Conservation (phyloP, 192 early-diverging fungal genomes). For the Coemansia sp. region DNA sequence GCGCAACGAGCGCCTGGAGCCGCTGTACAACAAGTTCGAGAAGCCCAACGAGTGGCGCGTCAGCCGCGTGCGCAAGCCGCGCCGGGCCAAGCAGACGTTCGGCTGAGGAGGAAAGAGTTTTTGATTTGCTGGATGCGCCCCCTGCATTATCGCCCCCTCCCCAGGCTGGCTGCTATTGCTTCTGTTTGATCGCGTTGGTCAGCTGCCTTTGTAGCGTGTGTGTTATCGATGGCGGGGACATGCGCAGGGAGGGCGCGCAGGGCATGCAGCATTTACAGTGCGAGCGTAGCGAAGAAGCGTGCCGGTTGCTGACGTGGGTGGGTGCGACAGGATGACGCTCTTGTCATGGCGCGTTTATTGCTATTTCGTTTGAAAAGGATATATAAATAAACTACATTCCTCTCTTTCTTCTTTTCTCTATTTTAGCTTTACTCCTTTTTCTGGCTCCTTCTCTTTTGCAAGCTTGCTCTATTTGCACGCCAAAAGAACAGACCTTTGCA, state of each 20-base stretch:
- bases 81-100: slow-evolving; percentile 77
- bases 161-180: background rate
- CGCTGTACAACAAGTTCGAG: slow-evolving; percentile 88
- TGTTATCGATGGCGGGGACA: background rate
- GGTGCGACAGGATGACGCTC: no score
- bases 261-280: background rate
- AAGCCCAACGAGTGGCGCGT: slow-evolving; percentile 97
- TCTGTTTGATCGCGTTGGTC: background rate
- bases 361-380: no score
- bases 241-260: background rate
- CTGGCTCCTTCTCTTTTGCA: background rate
- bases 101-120: slow-evolving; percentile 32
- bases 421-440: no score
- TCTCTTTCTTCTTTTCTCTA: no score
- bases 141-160: background rate
- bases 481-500: background rate
- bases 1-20: slow-evolving; percentile 90
- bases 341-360: background rate
- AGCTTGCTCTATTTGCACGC: no score
- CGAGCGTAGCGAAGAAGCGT: background rate
- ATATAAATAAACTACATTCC: no score
- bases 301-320: no score
- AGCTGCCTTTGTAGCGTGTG: background rate
- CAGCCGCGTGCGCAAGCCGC: slow-evolving; percentile 67
- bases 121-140: slow-evolving; percentile 1